Evolutionary conservation across 148 eudicot species (phyloP).

Genomic region (Vaccinium macrocarpon): DNA sequence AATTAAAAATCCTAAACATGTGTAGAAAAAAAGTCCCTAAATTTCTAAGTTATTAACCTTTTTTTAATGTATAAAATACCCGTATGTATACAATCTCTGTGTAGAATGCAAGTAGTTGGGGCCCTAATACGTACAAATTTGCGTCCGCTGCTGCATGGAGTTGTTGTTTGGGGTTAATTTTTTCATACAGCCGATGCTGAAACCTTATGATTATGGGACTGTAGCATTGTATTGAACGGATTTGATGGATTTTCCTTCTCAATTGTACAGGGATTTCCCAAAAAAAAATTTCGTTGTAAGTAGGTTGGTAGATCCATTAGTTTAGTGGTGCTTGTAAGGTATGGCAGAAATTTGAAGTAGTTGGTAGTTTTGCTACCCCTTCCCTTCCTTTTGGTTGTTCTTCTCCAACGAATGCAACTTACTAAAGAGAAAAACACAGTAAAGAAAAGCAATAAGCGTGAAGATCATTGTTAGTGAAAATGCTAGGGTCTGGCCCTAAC

Average conservation of each 20-base stretch:
- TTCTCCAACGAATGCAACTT: neutral
- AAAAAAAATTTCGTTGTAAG: neutral
- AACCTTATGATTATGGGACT: neutral
- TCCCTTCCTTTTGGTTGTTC: neutral
- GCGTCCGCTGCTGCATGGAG: no score
- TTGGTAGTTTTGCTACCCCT: neutral
- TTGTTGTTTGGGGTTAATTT: no score
- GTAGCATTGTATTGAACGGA: neutral
- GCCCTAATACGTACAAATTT: no score
- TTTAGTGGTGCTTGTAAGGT: neutral
- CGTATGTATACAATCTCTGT: no score
- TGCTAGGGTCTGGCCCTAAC: neutral
- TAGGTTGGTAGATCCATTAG: neutral
- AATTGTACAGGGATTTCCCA: no score
- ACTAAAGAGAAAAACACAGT: neutral
- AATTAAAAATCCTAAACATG: no score
- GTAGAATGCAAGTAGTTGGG: no score
- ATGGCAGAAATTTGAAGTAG: neutral
- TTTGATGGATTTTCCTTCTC: neutral
- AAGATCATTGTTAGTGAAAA: no score
- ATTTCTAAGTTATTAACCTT: no score
- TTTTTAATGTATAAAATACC: no score
- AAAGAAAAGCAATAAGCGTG: no score
- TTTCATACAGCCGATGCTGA: neutral
- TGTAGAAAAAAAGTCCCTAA: no score